Conservation (phyloP, 2,329 filamentous ascomycete species). For the Pseudogymnoascus sp. region DNA sequence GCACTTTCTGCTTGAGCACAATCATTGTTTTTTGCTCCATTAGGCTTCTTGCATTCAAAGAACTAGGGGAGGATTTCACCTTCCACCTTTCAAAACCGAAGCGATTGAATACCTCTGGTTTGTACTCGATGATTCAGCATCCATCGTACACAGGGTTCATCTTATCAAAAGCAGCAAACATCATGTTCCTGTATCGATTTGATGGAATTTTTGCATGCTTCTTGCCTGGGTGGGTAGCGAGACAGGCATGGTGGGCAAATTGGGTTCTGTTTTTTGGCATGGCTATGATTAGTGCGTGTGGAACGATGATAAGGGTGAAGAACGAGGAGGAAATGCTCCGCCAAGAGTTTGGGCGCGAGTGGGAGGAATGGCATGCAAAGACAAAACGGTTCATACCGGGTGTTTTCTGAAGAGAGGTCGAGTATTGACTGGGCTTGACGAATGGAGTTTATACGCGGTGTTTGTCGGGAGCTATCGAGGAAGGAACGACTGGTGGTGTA, state of each 20-base stretch:
- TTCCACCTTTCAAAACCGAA: conserved; percentile 42
- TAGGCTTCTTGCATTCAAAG: conserved; percentile 34
- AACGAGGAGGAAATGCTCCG: conserved; percentile 45
- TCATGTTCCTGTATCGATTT: conserved; percentile 28
- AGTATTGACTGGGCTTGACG: too few relatives aligned
- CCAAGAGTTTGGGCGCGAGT: conserved; percentile 37
- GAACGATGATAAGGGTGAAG: conserved; percentile 30
- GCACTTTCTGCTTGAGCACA: conserved; percentile 14
- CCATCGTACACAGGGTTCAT: conserved; percentile 28
- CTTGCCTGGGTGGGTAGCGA: conserved; percentile 20
- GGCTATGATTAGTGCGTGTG: conserved; percentile 14
- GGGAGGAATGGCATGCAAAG: conserved; percentile 39
- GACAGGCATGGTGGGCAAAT: conserved; percentile 10
- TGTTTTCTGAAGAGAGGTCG: conserved; percentile 26
- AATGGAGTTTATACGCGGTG: background rate
- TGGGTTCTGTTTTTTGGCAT: conserved; percentile 13
- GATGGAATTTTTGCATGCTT: conserved; percentile 36
- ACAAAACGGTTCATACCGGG: conserved; percentile 43
- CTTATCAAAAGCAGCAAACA: conserved; percentile 28
- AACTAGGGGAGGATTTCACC: conserved; percentile 44
- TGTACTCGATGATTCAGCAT: conserved; percentile 12
- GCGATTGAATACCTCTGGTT: conserved; percentile 11
- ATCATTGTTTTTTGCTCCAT: conserved; percentile 22
- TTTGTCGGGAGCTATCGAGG: background rate
- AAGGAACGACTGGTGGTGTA: background rate